Conservation (phyloP, 495 filamentous ascomycete species). For the Astrothelium subdiscretum region DNA sequence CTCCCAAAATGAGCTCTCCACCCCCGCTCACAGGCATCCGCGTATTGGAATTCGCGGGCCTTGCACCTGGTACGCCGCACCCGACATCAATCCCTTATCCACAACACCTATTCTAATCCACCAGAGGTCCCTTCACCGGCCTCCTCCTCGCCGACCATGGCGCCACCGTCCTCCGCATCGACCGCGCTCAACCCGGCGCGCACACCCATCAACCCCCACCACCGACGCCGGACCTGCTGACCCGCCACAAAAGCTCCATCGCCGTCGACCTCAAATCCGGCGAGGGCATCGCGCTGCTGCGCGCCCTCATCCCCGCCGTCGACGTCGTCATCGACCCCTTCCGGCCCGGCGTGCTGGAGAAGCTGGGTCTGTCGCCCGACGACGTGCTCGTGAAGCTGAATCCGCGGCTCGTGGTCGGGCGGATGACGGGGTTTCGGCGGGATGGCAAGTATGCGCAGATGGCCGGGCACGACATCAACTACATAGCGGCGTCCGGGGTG, state of each 20-base stretch:
- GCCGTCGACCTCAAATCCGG: slow-evolving; percentile 63
- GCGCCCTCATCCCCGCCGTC: slow-evolving; percentile 45
- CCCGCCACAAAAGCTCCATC: slow-evolving; percentile 68
- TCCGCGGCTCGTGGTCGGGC: slow-evolving; percentile 66
- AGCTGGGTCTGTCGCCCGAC: slow-evolving; percentile 59
- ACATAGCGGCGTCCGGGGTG: slow-evolving; percentile 77
- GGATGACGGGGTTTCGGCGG: slow-evolving; percentile 80
- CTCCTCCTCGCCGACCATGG: slow-evolving; percentile 83
- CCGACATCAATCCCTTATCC: not conserved
- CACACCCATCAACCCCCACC: slow-evolving; percentile 22
- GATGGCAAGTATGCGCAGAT: slow-evolving; percentile 75
- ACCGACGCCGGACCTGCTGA: slow-evolving; percentile 56
- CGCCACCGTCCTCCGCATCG: slow-evolving; percentile 77
- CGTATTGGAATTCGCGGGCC: slow-evolving; percentile 80
- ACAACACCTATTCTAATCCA: slow-evolving; percentile 1
- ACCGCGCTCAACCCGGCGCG: slow-evolving; percentile 43
- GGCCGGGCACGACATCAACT: slow-evolving; percentile 98
- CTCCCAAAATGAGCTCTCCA: slow-evolving; percentile 29
- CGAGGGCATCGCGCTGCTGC: slow-evolving; percentile 49
- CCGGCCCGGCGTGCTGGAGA: slow-evolving; percentile 81
- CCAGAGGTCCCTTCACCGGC: slow-evolving; percentile 70
- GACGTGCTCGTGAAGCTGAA: slow-evolving; percentile 51
- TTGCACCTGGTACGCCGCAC: slow-evolving; percentile 60
- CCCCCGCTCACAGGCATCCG: slow-evolving; percentile 64
- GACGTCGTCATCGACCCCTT: slow-evolving; percentile 90